Evolutionary conservation across 2,329 filamentous ascomycete genomes (phyloP), one percentile per base, ranked within the genome.

Genomic region (Diaporthe caulivora): DNA sequence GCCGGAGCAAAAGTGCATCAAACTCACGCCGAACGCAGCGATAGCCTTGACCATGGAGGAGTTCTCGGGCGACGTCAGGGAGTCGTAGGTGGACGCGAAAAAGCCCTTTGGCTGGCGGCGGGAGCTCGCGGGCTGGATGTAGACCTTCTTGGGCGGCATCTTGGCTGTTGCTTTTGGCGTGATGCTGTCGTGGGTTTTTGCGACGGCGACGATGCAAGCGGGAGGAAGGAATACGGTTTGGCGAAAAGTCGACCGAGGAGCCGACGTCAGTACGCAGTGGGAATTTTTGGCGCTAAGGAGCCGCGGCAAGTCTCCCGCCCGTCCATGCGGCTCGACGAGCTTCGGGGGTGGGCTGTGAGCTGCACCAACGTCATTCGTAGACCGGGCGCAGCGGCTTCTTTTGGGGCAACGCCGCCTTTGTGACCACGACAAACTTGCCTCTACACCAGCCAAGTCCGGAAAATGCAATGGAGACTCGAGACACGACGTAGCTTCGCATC

Each of bases 121-220:
- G 55, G 83, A 82, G 75, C 81, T 77, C 64, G 84, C 82, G 77
- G 84, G 84, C 77, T 90, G 87, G 78, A 89, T 85, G 74, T 85
- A 81, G 76, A 87, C 84, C 83, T 87, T 86, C 84, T 91, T 92
- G 77, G 91, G 90, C 81, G 91, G 84, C 92, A 94, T 94, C 76
- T 72, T 86, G 78, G 53, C 51, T 54, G 18, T 54, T 21, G 54
- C 51, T 76, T 72, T 77, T 72, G 62, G 37, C 44, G 44, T 72
- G 42, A 53, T 57, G 53, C 64, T 47, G 42, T 80, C 34, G 77
- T 71, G 73, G 73, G 75, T 9, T 34, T 34, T 34, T 70, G 68
- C 44, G 54, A 70, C 42, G 54, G 60, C 42, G 42, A 60, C 47
- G 21, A 18, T 65, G 62, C 26, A 17, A 49, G 60, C 58, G 31